A percentile compares a stretch with the other conserved stretches of the same genome.
Conservation (phyloP, 371 early-diverging fungal species). For the Saksenaea oblongispora region DNA sequence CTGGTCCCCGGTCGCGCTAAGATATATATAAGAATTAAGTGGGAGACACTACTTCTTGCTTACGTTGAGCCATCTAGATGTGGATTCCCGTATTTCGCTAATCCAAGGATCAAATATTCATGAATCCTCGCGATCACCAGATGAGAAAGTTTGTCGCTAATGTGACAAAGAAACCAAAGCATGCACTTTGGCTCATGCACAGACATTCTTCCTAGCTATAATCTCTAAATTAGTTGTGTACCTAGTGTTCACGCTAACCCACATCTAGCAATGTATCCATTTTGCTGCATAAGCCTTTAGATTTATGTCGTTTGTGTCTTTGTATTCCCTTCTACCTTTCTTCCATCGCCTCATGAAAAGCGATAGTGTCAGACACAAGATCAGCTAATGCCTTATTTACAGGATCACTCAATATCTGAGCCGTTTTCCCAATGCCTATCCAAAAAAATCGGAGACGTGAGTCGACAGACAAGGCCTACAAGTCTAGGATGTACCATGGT, state of each 20-base stretch:
- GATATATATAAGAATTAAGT: neutral
- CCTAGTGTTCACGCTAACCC: neutral
- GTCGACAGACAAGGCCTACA: neutral
- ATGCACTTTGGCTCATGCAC: conserved; percentile 16
- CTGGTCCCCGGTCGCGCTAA: conserved; percentile 5
- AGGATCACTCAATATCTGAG: conserved; percentile 21
- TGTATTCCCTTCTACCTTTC: conserved; percentile 23
- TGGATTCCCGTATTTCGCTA: conserved; percentile 29
- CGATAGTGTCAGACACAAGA: conserved; percentile 31
- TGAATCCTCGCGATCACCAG: conserved; percentile 26
- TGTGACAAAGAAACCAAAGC: conserved; percentile 29
- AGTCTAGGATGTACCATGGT: conserved; percentile 5
- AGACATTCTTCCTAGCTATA: conserved; percentile 11
- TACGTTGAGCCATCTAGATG: conserved; percentile 17
- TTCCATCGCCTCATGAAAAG: conserved; percentile 30
- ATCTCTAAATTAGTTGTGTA: neutral
- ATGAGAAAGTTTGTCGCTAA: conserved; percentile 30
- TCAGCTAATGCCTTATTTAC: conserved; percentile 30
- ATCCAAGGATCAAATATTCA: conserved; percentile 22
- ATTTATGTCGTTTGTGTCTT: neutral
- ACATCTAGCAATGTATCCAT: conserved; percentile 14
- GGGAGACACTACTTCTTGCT: neutral
- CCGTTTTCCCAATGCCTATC: neutral
- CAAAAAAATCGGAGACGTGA: neutral
- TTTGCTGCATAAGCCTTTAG: neutral